These are phyloP conservation scores for Salix brachista DNA, from an alignment of 345 rosid genomes.

Conservation along the genomic window DNA sequence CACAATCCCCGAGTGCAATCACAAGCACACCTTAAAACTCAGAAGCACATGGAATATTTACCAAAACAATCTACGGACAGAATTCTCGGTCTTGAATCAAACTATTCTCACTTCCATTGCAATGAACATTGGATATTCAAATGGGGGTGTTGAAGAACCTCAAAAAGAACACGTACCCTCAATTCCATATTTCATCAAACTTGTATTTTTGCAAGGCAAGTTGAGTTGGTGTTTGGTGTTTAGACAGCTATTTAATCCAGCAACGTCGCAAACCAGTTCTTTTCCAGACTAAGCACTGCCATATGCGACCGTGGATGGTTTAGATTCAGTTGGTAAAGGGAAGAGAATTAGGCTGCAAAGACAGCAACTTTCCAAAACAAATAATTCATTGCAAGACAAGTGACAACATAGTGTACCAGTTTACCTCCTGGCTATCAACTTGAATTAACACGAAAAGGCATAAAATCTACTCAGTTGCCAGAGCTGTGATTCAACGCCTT, in stretches of 20 bases:
- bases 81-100: too few relatives aligned
- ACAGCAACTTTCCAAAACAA: background rate
- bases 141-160: background rate
- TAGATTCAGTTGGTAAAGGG: background rate
- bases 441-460: background rate
- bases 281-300: too few relatives aligned
- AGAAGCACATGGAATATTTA: too few relatives aligned
- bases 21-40: too few relatives aligned
- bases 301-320: too few relatives aligned
- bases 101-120: too few relatives aligned
- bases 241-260: background rate
- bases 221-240: background rate
- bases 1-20: too few relatives aligned
- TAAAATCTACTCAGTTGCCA: conserved; percentile 4
- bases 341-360: background rate
- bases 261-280: background rate
- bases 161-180: too few relatives aligned
- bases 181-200: background rate
- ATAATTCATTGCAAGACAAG: background rate
- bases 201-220: background rate
- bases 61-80: too few relatives aligned
- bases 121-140: background rate
- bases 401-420: conserved; percentile 10
- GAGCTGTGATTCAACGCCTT: conserved; percentile 8
- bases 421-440: background rate